Evolutionary conservation across 2,329 filamentous ascomycete species (phyloP), one percentile per base, ranked within the genome.

Genomic region (Emergomyces orientalis): DNA sequence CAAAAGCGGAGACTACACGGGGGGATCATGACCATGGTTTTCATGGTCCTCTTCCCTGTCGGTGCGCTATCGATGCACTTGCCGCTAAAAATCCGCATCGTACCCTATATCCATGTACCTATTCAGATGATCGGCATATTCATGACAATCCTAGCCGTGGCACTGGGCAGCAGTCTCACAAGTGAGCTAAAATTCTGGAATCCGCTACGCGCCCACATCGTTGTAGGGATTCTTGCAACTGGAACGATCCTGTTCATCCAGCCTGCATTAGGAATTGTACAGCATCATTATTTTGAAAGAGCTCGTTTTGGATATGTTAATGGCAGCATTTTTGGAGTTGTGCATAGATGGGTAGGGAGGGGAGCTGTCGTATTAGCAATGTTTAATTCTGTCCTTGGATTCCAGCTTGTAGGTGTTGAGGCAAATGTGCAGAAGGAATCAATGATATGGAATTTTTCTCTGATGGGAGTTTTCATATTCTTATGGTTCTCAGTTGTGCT

Each of bases 281-380:
- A 45, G 39, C 37, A 39, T 25, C 54, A 25, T 14, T 56, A 25
- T 32, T 56, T 39, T 22, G 32, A 39, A 39, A 54, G 30, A 54
- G 19, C 51, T 32, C 14, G 27, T 6, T 25, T 22, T 37, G 54
- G 8, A 6, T 37, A 56, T 37, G 32, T 8, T 13, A 56, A 39
- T 22, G n/a, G 54, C 32, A 39, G n/a, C 3, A 22, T n/a, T 14
- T 56, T 37, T 39, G 54, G 54, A 11, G 19, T 37, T 39, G n/a
- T 34, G 32, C 54, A 56, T 39, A 39, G 54, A 56, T 56, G 54
- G 54, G 19, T 56, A 41, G 54, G 54, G 54, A 37, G 54, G 32
- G 54, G 17, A 39, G 30, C 54, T 37, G n/a, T 56, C 25, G 19
- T 59, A n/a, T 47, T 45, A 25, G 41, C 39, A 19, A 59, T 59